phyloP scores from a whole-genome alignment of 2,329 filamentous ascomycete genomes.

The Phialemoniopsis sp. region DNA sequence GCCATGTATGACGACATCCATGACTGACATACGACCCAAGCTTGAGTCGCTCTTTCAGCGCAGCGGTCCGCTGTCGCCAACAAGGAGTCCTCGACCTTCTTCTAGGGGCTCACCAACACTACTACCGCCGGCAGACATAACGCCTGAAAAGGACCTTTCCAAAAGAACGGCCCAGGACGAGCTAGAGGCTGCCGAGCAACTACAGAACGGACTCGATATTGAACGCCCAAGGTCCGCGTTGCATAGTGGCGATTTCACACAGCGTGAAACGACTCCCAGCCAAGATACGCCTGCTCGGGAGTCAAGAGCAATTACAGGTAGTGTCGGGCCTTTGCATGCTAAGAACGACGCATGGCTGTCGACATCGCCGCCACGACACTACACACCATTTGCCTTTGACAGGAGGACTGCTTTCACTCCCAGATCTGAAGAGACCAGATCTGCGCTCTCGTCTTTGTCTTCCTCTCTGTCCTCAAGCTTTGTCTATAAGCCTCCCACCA shows the following conservation, averaged over 20 bases:
- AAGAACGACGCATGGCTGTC: conserved; percentile 39
- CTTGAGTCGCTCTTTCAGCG: conserved; percentile 35
- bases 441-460: conserved; percentile 50
- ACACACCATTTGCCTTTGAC: conserved; percentile 40
- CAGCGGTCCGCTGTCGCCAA: conserved; percentile 26
- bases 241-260: conserved; percentile 64
- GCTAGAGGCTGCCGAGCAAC: conserved; percentile 36
- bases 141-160: conserved; percentile 33
- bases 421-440: conserved; percentile 30
- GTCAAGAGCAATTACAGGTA: conserved; percentile 2
- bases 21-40: conserved; percentile 22
- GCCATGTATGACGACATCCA: too few relatives aligned
- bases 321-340: conserved; percentile 7
- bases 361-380: conserved; percentile 53
- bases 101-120: conserved; percentile 31
- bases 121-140: conserved; percentile 42
- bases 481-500: conserved; percentile 82
- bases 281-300: conserved; percentile 11
- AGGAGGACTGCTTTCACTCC: conserved; percentile 22
- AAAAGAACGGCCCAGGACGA: conserved; percentile 15
- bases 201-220: conserved; percentile 59
- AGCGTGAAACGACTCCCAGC: conserved; percentile 24
- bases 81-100: conserved; percentile 24
- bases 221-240: conserved; percentile 77
- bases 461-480: conserved; percentile 77